Evolutionary conservation across 257 asterid species (phyloP).

Genomic region (Linaria vulgaris): DNA sequence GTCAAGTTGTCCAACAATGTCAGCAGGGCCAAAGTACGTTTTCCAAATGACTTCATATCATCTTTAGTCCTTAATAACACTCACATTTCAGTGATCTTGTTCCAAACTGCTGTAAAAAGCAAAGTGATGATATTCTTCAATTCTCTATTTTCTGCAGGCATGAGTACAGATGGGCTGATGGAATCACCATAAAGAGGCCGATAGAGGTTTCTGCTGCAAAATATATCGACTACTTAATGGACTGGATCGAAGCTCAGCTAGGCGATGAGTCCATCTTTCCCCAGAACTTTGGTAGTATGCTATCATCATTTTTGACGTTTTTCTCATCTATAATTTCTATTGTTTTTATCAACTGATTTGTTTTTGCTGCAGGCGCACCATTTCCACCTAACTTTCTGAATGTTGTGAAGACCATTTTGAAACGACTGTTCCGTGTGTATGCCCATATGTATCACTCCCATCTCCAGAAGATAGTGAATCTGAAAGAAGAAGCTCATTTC

Average conservation of each 20-base stretch:
- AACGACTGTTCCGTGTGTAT: constrained; percentile 50
- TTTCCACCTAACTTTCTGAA: constrained; percentile 46
- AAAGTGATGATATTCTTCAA: neutral
- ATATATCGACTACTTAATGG: constrained; percentile 48
- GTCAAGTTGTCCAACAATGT: constrained; percentile 51
- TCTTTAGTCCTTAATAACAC: neutral
- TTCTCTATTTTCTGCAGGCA: constrained; percentile 38
- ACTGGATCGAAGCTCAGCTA: constrained; percentile 48
- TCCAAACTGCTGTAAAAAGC: neutral
- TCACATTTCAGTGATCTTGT: neutral
- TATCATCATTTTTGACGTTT: neutral
- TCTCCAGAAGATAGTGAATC: constrained; percentile 39
- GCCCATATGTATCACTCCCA: constrained; percentile 57
- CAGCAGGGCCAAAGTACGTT: constrained; percentile 56
- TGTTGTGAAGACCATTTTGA: constrained; percentile 42
- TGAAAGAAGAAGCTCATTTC: constrained; percentile 54
- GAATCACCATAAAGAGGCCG: constrained; percentile 48
- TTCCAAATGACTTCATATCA: neutral
- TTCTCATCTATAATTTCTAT: neutral
- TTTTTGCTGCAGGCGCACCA: constrained; percentile 34
- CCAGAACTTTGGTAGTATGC: constrained; percentile 36
- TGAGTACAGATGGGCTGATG: constrained; percentile 66
- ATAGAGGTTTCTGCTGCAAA: constrained; percentile 59
- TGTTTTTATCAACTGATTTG: neutral
- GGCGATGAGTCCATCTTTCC: constrained; percentile 49